Conservation (phyloP, 202 grass and related monocot genomes). For the Saccharum hybrid region DNA sequence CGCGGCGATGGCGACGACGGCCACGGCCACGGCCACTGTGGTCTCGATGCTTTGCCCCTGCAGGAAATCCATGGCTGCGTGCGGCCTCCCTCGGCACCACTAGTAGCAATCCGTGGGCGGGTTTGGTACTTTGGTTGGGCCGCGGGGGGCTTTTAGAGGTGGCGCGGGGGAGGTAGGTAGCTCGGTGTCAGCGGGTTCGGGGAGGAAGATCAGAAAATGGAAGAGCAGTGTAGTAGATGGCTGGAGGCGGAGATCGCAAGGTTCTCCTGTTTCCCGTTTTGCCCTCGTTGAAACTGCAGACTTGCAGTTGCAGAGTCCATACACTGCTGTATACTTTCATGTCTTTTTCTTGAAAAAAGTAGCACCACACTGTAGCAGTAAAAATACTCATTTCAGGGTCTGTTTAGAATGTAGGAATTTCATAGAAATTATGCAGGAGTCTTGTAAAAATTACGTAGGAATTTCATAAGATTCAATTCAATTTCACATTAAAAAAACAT, state of each 20-base stretch:
- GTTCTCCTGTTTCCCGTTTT: constrained; percentile 14
- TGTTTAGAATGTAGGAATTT: too few species aligned
- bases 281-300: neutral
- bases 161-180: constrained; percentile 10
- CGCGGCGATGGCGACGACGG: constrained; percentile 59
- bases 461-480: too few species aligned
- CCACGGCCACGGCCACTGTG: constrained; percentile 63
- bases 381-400: too few species aligned
- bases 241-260: constrained; percentile 54
- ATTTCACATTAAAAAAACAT: too few species aligned
- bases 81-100: constrained; percentile 17
- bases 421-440: too few species aligned
- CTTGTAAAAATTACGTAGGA: too few species aligned
- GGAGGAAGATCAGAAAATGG: neutral
- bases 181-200: neutral
- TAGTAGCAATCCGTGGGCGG: constrained; percentile 13
- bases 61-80: constrained; percentile 65
- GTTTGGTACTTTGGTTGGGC: constrained; percentile 21
- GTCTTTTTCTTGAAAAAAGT: too few species aligned
- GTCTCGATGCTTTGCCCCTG: constrained; percentile 53
- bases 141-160: constrained; percentile 33
- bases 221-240: neutral
- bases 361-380: too few species aligned
- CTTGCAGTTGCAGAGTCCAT: too few species aligned
- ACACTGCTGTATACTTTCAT: too few species aligned